Evolutionary conservation across 2,329 filamentous ascomycete genomes (phyloP), one percentile per base, ranked within the genome.

Genomic region (Botrytis porri): DNA sequence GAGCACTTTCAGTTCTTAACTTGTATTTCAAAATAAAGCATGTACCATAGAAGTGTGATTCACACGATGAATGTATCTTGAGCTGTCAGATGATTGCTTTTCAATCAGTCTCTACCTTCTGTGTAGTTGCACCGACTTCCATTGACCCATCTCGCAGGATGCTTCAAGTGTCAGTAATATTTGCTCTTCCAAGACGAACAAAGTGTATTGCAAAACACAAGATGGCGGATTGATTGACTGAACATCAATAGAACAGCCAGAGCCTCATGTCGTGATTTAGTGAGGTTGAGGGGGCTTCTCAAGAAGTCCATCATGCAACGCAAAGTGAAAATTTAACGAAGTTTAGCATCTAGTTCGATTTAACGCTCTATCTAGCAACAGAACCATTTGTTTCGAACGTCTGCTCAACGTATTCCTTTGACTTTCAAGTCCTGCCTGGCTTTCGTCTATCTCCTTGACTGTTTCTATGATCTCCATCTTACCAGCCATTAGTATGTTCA

Each of bases 301-400:
- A 25, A 66, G 64, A 39, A 54, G 35, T 16, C 18, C 65, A 41
- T 39, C 69, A 64, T 20, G 20, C 39, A 57, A 32, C 16, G 7
- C 18, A 51, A 20, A 32, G 37, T 45, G 16, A 43, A 32, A 20
- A 25, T 57, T 41, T 2, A 37, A 37, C 54, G 22, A 35, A n/a
- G 4, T 32, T 65, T 12, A 76, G 59, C 57, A 69, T 73, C 73
- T 35, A 73, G 77, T 73, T 70, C 74, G 72, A 60, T 74, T 67
- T 35, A 76, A 74, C 10, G 74, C 74, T 62, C 29, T 43, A 16
- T 74, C 43, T 48, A 78, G 35, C 54, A 79, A 71, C 10, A 72
- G 18, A 51, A 71, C 54, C 51, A 80, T 76, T 69, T 80, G 78
- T 14, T 73, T 74, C 77, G 77, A 80, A 43, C 77, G 75, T 67